Percentiles rank a stretch among this genome's conserved stretches.
Conservation (phyloP, 208 protist genomes). For the Angomonas deanei region DNA sequence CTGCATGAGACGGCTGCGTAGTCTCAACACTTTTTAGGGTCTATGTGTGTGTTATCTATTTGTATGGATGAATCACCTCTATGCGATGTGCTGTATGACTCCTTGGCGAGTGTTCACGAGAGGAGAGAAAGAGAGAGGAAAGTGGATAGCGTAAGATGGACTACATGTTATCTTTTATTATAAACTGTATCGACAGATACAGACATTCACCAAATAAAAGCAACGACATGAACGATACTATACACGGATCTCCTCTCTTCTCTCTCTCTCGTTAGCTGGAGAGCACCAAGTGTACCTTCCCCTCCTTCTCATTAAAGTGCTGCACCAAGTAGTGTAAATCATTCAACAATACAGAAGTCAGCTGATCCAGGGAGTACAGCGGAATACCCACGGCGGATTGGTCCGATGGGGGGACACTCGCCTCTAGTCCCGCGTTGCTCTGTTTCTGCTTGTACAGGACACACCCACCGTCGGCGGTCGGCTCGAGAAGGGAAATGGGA, state of each 20-base stretch:
- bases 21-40: too few species aligned
- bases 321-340: constrained; percentile 63
- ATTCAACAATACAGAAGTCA: constrained; percentile 45
- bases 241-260: background rate
- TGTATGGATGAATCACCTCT: background rate
- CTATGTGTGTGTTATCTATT: background rate
- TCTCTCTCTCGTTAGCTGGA: background rate
- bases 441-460: background rate
- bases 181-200: too few species aligned
- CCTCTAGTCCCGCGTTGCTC: too few species aligned
- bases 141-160: too few species aligned
- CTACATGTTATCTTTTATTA: too few species aligned
- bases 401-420: too few species aligned
- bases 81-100: too few species aligned
- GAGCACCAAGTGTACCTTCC: constrained; percentile 46
- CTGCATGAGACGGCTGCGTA: too few species aligned
- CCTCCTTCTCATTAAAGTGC: constrained; percentile 52
- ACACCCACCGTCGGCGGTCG: background rate
- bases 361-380: constrained; percentile 47
- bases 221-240: background rate
- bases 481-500: background rate
- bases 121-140: constrained; percentile 2
- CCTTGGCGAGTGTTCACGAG: background rate
- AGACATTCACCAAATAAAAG: background rate
- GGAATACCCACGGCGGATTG: too few species aligned